These are phyloP conservation scores for Amphirosellinia nigrospora DNA, from an alignment of 495 filamentous ascomycete species.

Conservation along the genomic window DNA sequence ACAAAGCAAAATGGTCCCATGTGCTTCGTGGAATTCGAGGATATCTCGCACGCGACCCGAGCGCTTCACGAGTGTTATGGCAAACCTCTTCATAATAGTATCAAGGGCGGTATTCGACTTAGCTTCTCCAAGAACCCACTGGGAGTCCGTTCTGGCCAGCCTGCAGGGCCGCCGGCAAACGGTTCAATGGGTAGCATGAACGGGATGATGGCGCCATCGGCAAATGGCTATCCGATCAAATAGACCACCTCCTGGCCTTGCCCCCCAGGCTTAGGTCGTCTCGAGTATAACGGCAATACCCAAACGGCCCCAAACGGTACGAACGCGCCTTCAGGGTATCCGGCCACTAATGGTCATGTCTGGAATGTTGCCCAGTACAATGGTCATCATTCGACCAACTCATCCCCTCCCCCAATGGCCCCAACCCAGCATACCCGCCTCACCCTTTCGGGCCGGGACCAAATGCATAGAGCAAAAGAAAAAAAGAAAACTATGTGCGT, in stretches of 20 bases:
- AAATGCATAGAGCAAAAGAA: slow-evolving; percentile 28
- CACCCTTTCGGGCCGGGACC: slow-evolving; percentile 35
- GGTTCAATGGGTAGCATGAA: slow-evolving; percentile 57
- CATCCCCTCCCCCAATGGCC: slow-evolving; percentile 32
- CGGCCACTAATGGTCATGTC: background rate
- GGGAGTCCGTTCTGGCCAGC: slow-evolving; percentile 83
- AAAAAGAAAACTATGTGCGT: slow-evolving; percentile 24
- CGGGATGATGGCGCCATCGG: slow-evolving; percentile 56
- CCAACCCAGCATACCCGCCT: slow-evolving; percentile 28
- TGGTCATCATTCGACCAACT: slow-evolving; percentile 31
- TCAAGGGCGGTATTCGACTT: slow-evolving; percentile 96
- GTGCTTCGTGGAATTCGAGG: slow-evolving; percentile 99
- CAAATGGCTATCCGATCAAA: slow-evolving; percentile 69
- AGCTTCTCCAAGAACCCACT: slow-evolving; percentile 98
- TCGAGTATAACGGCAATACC: slow-evolving; percentile 22
- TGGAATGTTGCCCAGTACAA: slow-evolving; percentile 30
- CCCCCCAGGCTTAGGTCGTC: slow-evolving; percentile 67
- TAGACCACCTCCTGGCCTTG: slow-evolving; percentile 76
- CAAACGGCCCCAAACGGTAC: slow-evolving; percentile 2
- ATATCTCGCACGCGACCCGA: slow-evolving; percentile 91
- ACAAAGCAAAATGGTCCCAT: slow-evolving; percentile 98
- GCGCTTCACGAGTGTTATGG: slow-evolving; percentile 92
- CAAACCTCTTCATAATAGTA: slow-evolving; percentile 84
- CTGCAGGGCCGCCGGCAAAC: slow-evolving; percentile 46
- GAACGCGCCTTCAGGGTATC: slow-evolving; percentile 13